phyloP scores from a whole-genome alignment of 441 rosid genomes.

The Biscutella laevigata region DNA sequence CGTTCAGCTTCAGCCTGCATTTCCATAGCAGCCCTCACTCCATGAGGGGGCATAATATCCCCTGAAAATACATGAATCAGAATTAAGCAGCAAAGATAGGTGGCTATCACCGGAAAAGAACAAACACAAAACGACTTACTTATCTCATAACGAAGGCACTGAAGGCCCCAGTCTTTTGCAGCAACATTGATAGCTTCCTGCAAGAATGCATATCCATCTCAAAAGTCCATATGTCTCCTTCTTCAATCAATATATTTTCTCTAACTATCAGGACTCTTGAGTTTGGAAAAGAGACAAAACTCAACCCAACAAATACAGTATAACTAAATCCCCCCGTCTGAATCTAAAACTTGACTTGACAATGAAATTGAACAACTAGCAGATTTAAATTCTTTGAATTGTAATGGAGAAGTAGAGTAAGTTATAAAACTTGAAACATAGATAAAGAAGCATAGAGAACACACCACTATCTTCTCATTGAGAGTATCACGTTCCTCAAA shows the following conservation, averaged over 20 bases:
- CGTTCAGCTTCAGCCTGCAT: constrained; percentile 99
- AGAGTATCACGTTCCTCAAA: constrained; percentile 90
- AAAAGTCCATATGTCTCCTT: constrained; percentile 12
- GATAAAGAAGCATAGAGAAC: constrained; percentile 10
- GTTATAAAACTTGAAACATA: not conserved
- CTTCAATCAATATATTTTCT: not conserved
- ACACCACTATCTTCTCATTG: constrained; percentile 87
- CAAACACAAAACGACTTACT: constrained; percentile 36
- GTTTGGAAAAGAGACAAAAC: not conserved
- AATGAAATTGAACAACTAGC: not conserved
- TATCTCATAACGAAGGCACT: constrained; percentile 91
- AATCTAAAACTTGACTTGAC: not conserved
- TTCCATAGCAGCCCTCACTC: constrained; percentile 92
- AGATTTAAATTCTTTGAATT: not conserved
- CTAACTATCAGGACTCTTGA: not conserved
- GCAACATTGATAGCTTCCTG: constrained; percentile 91
- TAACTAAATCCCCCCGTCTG: not conserved
- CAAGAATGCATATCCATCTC: constrained; percentile 12
- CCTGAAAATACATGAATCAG: constrained; percentile 36
- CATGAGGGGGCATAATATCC: constrained; percentile 94
- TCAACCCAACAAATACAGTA: not conserved
- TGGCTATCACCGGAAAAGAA: not conserved
- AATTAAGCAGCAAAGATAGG: not conserved
- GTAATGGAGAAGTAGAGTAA: not conserved
- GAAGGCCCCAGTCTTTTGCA: constrained; percentile 84